Evolutionary conservation across 2,329 filamentous ascomycete genomes (phyloP).

Genomic region (Nemania bipapillata): DNA sequence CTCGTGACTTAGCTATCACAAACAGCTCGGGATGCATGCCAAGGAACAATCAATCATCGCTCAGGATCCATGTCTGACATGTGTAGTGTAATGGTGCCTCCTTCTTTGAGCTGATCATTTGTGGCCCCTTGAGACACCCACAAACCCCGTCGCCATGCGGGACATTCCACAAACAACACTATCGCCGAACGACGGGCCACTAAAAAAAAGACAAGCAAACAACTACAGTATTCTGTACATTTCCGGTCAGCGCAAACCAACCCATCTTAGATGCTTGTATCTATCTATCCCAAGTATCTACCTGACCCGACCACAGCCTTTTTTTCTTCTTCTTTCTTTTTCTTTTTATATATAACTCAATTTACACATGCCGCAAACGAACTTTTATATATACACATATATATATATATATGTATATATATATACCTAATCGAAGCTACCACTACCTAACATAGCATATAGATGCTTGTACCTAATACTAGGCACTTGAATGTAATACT

Average conservation of each 20-base stretch:
- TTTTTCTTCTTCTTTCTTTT: too few relatives aligned
- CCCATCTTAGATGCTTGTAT: too few relatives aligned
- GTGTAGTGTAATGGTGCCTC: constrained; percentile 26
- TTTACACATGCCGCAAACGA: too few relatives aligned
- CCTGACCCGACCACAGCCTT: too few relatives aligned
- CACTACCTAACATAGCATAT: too few relatives aligned
- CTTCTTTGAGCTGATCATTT: constrained; percentile 29
- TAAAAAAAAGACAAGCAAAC: constrained; percentile 9
- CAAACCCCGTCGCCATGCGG: constrained; percentile 33
- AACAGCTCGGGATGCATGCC: constrained; percentile 30
- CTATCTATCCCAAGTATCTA: constrained; percentile 5
- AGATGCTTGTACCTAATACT: too few relatives aligned
- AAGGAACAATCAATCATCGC: constrained; percentile 34
- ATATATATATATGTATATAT: too few relatives aligned
- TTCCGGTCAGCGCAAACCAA: constrained; percentile 9
- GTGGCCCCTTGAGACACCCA: constrained; percentile 27
- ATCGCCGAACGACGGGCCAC: constrained; percentile 17
- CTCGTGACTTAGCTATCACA: constrained; percentile 38
- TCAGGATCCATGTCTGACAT: constrained; percentile 31
- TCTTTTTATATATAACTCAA: too few relatives aligned
- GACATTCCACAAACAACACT: constrained; percentile 31
- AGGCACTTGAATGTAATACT: too few relatives aligned
- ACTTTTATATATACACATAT: too few relatives aligned
- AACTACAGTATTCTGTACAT: neutral
- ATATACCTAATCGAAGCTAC: too few relatives aligned